phyloP scores from a whole-genome alignment of 1,284 basidiomycete species.

The Austroboletus novae-zelandiae region DNA sequence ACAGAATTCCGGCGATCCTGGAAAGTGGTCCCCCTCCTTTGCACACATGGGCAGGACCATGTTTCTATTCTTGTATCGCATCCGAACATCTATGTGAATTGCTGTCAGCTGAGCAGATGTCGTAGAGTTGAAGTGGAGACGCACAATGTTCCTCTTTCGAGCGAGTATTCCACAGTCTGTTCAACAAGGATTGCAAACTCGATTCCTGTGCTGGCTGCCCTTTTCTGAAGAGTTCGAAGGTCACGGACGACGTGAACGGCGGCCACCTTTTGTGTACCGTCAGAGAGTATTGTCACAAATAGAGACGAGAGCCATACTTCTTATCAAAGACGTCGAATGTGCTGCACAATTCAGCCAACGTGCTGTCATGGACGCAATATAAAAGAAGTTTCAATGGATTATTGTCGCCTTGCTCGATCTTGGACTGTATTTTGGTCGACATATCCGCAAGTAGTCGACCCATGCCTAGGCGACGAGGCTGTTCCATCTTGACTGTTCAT shows the following conservation, averaged over 20 bases:
- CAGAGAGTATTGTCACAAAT: neutral
- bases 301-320: conserved; percentile 39
- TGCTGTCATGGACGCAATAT: conserved; percentile 76
- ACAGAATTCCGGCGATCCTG: conserved; percentile 76
- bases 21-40: conserved; percentile 63
- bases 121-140: neutral
- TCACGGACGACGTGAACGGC: conserved; percentile 68
- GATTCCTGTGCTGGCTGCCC: conserved; percentile 17
- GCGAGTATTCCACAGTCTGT: conserved; percentile 32
- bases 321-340: conserved; percentile 79
- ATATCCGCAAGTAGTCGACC: conserved; percentile 70
- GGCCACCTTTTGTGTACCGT: conserved; percentile 55
- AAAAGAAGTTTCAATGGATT: conserved; percentile 63
- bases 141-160: conserved; percentile 45
- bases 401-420: conserved; percentile 42
- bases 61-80: conserved; percentile 74
- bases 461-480: conserved; percentile 76
- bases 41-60: conserved; percentile 68
- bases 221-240: conserved; percentile 68
- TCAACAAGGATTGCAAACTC: conserved; percentile 37
- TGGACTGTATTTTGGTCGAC: conserved; percentile 56
- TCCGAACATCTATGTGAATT: conserved; percentile 57
- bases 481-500: conserved; percentile 62
- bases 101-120: too few relatives aligned
- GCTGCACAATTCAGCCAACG: conserved; percentile 63